phyloP scores from a whole-genome alignment of 2,329 filamentous ascomycete species.

The Fusarium pseudonygamai region DNA sequence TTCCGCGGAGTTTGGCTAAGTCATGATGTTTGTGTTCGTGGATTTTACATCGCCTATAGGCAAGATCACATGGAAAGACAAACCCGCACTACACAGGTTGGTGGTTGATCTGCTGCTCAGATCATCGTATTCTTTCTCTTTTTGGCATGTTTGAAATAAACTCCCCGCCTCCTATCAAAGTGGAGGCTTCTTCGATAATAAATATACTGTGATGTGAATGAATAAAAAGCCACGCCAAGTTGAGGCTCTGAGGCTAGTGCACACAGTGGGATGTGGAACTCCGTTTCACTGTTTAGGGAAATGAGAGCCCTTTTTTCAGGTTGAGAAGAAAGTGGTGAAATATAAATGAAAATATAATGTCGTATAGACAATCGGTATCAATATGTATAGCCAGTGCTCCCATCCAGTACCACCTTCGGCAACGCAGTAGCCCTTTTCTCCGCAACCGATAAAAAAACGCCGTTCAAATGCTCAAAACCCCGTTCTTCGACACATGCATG shows the following conservation, averaged over 20 bases:
- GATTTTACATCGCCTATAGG: background rate
- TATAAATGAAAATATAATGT: slow-evolving; percentile 19
- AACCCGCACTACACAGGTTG: background rate
- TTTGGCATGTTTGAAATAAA: slow-evolving; percentile 7
- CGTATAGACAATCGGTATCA: slow-evolving; percentile 41
- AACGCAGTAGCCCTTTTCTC: slow-evolving; percentile 35
- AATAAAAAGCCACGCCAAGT: slow-evolving; percentile 18
- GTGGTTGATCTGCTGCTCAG: slow-evolving; percentile 6
- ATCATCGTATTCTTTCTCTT: slow-evolving; percentile 14
- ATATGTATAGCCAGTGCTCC: slow-evolving; percentile 32
- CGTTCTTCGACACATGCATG: slow-evolving; percentile 38
- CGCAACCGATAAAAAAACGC: slow-evolving; percentile 39
- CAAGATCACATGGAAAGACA: background rate
- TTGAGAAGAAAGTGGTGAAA: background rate
- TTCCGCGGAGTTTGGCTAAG: background rate
- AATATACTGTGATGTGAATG: background rate
- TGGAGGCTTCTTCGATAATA: slow-evolving; percentile 1
- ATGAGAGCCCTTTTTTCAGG: background rate
- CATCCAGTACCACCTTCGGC: slow-evolving; percentile 27
- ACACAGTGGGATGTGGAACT: slow-evolving; percentile 11
- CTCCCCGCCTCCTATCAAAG: slow-evolving; percentile 3
- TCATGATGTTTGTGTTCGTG: background rate
- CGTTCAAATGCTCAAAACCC: slow-evolving; percentile 46
- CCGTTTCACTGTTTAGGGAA: slow-evolving; percentile 2
- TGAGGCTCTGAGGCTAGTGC: slow-evolving; percentile 25